A percentile compares a stretch with the other conserved stretches of the same genome.
These are phyloP conservation scores for Clitopilus hobsonii DNA, from an alignment of 768 basidiomycete genomes.

Conservation along the genomic window DNA sequence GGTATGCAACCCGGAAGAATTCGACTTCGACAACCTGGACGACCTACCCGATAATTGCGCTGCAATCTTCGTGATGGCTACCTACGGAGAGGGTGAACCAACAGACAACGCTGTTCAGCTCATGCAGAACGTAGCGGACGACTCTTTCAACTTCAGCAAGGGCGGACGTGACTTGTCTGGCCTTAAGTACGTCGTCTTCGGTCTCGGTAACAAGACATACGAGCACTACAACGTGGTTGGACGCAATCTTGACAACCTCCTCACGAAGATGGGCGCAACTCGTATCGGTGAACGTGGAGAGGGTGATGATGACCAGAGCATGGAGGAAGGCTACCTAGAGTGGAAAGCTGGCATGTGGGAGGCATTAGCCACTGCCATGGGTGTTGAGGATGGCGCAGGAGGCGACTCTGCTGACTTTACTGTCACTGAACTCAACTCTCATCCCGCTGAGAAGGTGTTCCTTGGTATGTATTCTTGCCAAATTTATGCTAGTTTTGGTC, in stretches of 20 bases:
- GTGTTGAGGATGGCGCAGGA: constrained; percentile 93
- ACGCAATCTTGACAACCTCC: constrained; percentile 65
- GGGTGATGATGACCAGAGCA: constrained; percentile 98
- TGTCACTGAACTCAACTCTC: constrained; percentile 75
- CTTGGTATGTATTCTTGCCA: constrained; percentile 45
- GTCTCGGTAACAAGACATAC: constrained; percentile 90
- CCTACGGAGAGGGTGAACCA: constrained; percentile 98
- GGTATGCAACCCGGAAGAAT: constrained; percentile 98
- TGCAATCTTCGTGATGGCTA: constrained; percentile 96
- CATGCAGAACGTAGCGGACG: constrained; percentile 87
- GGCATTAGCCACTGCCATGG: constrained; percentile 74
- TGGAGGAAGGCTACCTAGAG: constrained; percentile 99
- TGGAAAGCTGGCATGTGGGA: constrained; percentile 99
- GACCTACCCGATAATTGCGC: constrained; percentile 81
- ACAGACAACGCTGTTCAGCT: constrained; percentile 96
- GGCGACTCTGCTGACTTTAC: constrained; percentile 93
- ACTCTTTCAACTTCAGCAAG: constrained; percentile 81
- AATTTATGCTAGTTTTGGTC: no score
- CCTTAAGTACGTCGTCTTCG: constrained; percentile 93
- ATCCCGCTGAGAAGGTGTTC: constrained; percentile 86
- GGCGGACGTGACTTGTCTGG: constrained; percentile 72
- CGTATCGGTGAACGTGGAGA: constrained; percentile 90
- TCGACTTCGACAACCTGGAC: constrained; percentile 96
- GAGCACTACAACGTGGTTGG: constrained; percentile 95
- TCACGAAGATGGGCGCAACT: constrained; percentile 75